Conservation (phyloP, 1,284 basidiomycete genomes). For the Cutaneotrichosporon sp. region DNA sequence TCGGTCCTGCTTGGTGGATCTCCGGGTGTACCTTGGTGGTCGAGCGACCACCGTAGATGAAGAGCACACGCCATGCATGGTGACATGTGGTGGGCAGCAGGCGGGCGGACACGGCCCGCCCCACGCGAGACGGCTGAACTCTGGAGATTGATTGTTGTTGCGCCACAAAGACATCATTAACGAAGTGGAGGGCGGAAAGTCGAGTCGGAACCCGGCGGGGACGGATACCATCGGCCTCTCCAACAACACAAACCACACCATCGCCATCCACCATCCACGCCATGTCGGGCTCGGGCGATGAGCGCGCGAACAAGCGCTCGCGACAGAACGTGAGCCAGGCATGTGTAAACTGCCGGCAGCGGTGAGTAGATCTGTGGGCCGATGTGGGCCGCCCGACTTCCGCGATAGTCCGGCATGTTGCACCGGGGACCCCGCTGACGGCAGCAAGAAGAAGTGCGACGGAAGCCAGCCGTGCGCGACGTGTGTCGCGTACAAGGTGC, state of each 20-base stretch:
- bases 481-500: constrained; percentile 40
- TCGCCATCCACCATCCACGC: background rate
- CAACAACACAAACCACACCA: background rate
- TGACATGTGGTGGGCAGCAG: too few species aligned
- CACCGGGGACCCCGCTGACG: background rate
- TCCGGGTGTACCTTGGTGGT: too few species aligned
- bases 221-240: background rate
- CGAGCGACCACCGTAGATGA: too few species aligned
- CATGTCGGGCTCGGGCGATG: constrained; percentile 2
- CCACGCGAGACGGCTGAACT: too few species aligned
- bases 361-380: constrained; percentile 4
- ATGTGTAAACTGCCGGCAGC: constrained; percentile 10
- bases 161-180: too few species aligned
- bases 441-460: constrained; percentile 46
- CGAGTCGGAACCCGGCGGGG: background rate
- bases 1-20: too few species aligned
- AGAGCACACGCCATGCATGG: too few species aligned
- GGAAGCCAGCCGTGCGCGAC: constrained; percentile 43
- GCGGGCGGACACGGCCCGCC: too few species aligned
- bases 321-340: constrained; percentile 16
- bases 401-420: background rate
- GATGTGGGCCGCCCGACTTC: background rate
- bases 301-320: background rate
- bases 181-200: too few species aligned
- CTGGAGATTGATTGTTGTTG: too few species aligned